Evolutionary conservation across 2,329 filamentous ascomycete species (phyloP).

Genomic region (Claviceps digitariae): DNA sequence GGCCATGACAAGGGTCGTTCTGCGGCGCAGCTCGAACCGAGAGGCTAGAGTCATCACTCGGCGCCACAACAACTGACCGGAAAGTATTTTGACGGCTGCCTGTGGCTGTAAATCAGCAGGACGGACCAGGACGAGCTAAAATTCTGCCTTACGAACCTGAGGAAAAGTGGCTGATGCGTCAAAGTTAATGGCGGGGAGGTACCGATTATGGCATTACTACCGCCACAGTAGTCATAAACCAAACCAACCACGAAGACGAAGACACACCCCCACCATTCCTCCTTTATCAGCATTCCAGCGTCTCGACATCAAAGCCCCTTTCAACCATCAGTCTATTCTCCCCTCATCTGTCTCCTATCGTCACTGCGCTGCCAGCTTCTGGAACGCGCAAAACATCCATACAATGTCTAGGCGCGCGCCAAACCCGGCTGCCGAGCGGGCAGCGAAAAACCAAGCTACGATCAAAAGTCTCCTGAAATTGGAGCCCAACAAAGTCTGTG

Average conservation of each 20-base stretch:
- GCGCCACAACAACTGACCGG: too few species aligned
- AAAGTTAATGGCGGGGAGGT: background rate
- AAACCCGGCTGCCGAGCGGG: constrained; percentile 71
- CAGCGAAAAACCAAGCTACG: constrained; percentile 83
- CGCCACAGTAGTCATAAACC: background rate
- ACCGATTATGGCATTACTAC: background rate
- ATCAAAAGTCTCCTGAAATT: constrained; percentile 93
- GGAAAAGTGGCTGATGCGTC: background rate
- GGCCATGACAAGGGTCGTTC: background rate
- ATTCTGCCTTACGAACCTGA: background rate
- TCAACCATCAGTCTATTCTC: background rate
- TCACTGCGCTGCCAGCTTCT: constrained; percentile 4
- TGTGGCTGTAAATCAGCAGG: background rate
- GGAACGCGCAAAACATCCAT: constrained; percentile 7
- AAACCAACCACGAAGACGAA: too few species aligned
- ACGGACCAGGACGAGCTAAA: too few species aligned
- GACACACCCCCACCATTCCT: background rate
- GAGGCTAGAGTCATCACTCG: too few species aligned
- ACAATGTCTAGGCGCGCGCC: constrained; percentile 65
- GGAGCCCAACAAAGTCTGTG: constrained; percentile 90
- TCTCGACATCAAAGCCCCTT: background rate
- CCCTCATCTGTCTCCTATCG: constrained; percentile 2
- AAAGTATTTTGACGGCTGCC: background rate
- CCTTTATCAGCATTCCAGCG: background rate
- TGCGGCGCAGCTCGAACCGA: background rate